Base-by-base conservation (phyloP, 805 yeast species). In the Crinitomyces ghanaensis region DNA sequence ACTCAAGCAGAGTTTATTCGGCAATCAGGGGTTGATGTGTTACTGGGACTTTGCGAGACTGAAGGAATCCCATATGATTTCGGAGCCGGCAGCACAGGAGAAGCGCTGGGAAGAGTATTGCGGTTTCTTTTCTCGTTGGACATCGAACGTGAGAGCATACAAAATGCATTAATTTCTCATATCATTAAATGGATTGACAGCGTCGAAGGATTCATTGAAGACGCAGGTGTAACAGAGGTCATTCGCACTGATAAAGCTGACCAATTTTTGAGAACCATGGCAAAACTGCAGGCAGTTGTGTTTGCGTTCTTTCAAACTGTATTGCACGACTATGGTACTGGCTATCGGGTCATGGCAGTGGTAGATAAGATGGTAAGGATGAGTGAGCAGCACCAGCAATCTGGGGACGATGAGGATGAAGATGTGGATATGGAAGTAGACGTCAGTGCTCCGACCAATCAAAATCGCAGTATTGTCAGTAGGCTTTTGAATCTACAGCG, bases 21-120 rank as follows among this genome's bases (percentile, higher is more conserved):
- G 31, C 46, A 42, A 15, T 34, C 37, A 4, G 57, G 56, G 13
- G 32, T 51, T 16, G 26, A 17, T 6, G 30, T 33, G 14, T 26
- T 54, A 19, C 33, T 51, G 9, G 33, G 38, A 6, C 31, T 54
- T 13, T 50, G 44, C 30, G 32, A 25, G 7, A 17, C 53, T 4
- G 41, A 42, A 2, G 36, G 41, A 23, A 32, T 54, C 17, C 57
- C 60, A 1, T 54, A 48, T 31, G 60, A 55, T 30, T 54, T 53
- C 31, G 44, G 54, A 4, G 38, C 33, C 22, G 38, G 49, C 6
- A 29, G 37, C 18, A 42, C 54, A 2, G 49, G 50, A 9, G 40
- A 37, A 21, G 26, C 38, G 18, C 28, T 49, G 14, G 40, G 43
- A 26, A 34, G 28, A 12, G 34, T 43, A 8, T 30, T 48, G 24